A percentile compares a stretch with the other conserved stretches of the same genome.
These are phyloP conservation scores for Epichloe hybrida DNA, from an alignment of 2,329 filamentous ascomycete genomes.

Conservation along the genomic window DNA sequence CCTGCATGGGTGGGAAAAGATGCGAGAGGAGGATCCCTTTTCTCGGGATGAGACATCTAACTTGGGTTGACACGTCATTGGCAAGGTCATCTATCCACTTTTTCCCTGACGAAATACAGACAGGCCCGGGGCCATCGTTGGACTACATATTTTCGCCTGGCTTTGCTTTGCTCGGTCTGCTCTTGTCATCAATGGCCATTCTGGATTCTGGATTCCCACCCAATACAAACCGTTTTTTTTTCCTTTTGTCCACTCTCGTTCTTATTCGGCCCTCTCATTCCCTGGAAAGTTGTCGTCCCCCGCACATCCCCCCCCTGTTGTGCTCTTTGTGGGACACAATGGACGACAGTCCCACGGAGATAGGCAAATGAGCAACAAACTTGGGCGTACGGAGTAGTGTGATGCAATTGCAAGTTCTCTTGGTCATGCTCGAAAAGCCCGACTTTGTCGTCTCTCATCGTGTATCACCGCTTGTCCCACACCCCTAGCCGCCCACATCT, in stretches of 20 bases:
- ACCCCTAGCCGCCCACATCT: neutral
- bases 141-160: neutral
- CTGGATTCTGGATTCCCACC: too few species aligned
- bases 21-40: slow-evolving; percentile 8
- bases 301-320: neutral
- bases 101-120: slow-evolving; percentile 2
- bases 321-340: neutral
- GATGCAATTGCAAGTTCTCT: neutral
- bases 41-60: slow-evolving; percentile 14
- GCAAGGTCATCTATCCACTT: neutral
- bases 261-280: neutral
- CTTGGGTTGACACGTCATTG: slow-evolving; percentile 12
- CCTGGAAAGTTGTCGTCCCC: neutral
- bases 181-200: too few species aligned
- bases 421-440: neutral
- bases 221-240: too few species aligned
- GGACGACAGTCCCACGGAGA: neutral
- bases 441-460: neutral
- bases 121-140: neutral
- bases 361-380: neutral
- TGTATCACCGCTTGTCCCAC: neutral
- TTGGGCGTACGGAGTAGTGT: neutral
- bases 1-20: slow-evolving; percentile 5
- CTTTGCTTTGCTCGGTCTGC: too few species aligned
- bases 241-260: neutral